Evolutionary conservation across 1,284 basidiomycete genomes (phyloP), one percentile per base, ranked within the genome.

Genomic region (Xerocomus amazonicus): DNA sequence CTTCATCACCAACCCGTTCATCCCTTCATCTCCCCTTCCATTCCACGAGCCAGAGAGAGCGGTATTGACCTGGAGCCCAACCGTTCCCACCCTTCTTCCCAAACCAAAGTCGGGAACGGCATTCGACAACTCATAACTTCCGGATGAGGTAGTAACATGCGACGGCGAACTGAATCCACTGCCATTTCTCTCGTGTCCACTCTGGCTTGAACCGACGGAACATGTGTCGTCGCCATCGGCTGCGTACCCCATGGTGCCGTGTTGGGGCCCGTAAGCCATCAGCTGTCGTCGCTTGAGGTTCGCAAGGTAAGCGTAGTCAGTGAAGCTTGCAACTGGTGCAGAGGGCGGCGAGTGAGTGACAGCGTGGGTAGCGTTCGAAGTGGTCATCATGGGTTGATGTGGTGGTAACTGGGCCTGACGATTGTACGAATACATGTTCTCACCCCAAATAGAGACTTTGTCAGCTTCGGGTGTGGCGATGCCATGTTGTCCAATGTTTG

Each of bases 191-290:
- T 70, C 68, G 40, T 66, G 57, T 19, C 59, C 63, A n/a, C 63
- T 60, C 19, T 62, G 54, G 32, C 53, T 59, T 19, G 72, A 74
- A 9, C 73, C 65, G 34, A 76, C 66, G 29, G 73, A 73, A 13
- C 71, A 72, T 1, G 65, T 52, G 50, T 78, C 76, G 48, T 77
- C 75, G 13, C 65, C 62, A 54, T 75, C 72, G 29, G 59, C 51
- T 16, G 69, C 59, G 45, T 70, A 63, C 3, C 48, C 42, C 44
- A 68, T 51, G 14, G 40, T 45, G n/a, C 50, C 47, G 17, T 55
- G 62, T 36, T 59, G 59, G 40, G 65, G 61, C 37, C 66, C 64
- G 44, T 67, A 52, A 4, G 61, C 53, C 29, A 70, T 16, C 39
- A 66, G 3, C 26, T 72, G 67, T 44, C 71, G 72, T 28, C 66